Evolutionary conservation across 2,329 filamentous ascomycete species (phyloP).

Genomic region (Stachybotrys elegans): DNA sequence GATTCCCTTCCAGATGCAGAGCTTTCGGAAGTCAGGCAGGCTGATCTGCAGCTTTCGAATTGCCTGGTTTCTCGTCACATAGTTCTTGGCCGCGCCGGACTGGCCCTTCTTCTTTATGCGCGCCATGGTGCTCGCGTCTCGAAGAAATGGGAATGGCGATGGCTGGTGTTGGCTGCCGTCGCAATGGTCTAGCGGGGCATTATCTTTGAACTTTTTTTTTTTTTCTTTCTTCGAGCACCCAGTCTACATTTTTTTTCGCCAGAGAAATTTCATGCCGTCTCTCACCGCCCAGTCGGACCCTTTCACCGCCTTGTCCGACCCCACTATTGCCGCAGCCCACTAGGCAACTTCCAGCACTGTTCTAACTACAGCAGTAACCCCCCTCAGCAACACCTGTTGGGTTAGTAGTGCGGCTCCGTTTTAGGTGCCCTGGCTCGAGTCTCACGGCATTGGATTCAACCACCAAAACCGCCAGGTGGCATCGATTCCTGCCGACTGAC

Average conservation of each 20-base stretch:
- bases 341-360: not conserved
- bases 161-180: constrained; percentile 4
- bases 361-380: too few relatives aligned
- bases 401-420: not conserved
- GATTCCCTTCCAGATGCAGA: constrained; percentile 99
- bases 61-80: constrained; percentile 93
- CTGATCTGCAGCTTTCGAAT: constrained; percentile 97
- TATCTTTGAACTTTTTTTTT: constrained; percentile 25
- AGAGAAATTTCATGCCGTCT: constrained; percentile 28
- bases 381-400: too few relatives aligned
- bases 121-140: constrained; percentile 45
- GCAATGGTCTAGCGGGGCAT: constrained; percentile 24
- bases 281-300: constrained; percentile 19
- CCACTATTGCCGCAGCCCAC: not conserved
- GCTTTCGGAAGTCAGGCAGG: constrained; percentile 91
- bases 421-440: not conserved
- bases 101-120: constrained; percentile 90
- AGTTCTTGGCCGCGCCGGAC: constrained; percentile 94
- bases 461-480: constrained; percentile 24
- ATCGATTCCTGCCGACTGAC: constrained; percentile 14
- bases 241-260: too few relatives aligned
- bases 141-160: constrained; percentile 6
- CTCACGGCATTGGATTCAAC: too few relatives aligned
- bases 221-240: constrained; percentile 21
- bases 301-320: not conserved